Conservation (phyloP, 1,284 basidiomycete genomes). For the Coniferiporia sulphurascens region DNA sequence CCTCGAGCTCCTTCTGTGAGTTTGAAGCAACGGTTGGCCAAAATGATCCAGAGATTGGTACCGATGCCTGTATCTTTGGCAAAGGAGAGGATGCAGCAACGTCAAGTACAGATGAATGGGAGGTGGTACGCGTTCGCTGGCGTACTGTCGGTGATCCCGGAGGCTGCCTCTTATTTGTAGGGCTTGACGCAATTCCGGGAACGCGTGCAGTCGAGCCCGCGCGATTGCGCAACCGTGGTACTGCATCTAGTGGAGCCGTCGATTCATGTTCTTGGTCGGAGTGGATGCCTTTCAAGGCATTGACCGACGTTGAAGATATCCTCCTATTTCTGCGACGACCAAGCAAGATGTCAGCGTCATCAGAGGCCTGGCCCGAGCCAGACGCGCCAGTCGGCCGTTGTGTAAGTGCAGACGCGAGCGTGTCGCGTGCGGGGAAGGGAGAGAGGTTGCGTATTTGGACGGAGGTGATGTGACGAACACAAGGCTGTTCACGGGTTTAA, state of each 20-base stretch:
- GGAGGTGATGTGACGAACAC: constrained; percentile 67
- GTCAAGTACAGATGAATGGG: constrained; percentile 1
- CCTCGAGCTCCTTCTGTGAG: constrained; percentile 59
- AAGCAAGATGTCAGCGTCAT: too few species aligned
- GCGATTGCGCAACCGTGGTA: too few species aligned
- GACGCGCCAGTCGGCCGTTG: constrained; percentile 44
- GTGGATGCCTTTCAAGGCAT: too few species aligned
- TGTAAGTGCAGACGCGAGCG: constrained; percentile 64
- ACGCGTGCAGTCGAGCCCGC: too few species aligned
- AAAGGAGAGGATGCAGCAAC: neutral
- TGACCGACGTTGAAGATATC: too few species aligned
- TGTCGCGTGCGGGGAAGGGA: constrained; percentile 73
- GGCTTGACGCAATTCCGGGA: too few species aligned
- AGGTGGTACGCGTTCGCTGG: constrained; percentile 1
- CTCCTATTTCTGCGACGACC: too few species aligned
- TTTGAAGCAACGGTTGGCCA: constrained; percentile 29
- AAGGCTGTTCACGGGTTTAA: constrained; percentile 40
- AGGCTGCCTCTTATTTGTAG: neutral
- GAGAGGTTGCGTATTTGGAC: constrained; percentile 78
- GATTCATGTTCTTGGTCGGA: too few species aligned
- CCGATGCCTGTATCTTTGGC: constrained; percentile 13
- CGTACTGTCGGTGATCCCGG: neutral
- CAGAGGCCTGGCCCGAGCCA: too few species aligned
- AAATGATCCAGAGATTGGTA: constrained; percentile 26
- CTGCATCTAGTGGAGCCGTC: too few species aligned